Evolutionary conservation across 78 protist genomes (phyloP), one percentile per base, ranked within the genome.

Genomic region (Planoprotostelium fungivorum): DNA sequence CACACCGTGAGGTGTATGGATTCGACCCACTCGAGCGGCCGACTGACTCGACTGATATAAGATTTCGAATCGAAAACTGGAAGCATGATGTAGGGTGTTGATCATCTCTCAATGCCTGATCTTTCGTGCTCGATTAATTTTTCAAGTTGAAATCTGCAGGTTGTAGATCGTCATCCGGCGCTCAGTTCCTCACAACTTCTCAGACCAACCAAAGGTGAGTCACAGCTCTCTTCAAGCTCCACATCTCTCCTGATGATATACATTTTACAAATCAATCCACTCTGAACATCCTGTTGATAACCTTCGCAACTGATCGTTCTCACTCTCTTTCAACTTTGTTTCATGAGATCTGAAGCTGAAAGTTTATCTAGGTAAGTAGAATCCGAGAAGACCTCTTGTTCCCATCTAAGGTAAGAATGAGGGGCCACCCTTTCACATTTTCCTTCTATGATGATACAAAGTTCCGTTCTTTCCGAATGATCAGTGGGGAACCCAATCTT

Each of bases 1-100:
- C 90, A 88, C 73, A 63, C 95, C 95, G 87, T 93, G 86, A 16
- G 95, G 95, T 37, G 95, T 93, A 31, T 91, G 89, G 1, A 93
- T 90, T 35, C 39, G 87, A 29, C 93, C 91, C 0, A 93, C 95
- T 85, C 95, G 38, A 34, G 95, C 95, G 83, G 38, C 85, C 29
- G 93, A 90, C 73, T 90, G 89, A 35, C 28, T 87, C 9, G 95
- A 93, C 86, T 93, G 91, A 85, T 93, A 91, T 37, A 90, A 35
- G 1, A 93, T 38, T 63, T 93, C 87, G 73, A 93, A 93, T 34
- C 87, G 29, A 84, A 93, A 93, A 83, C n/a, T n/a, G n/a, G 89
- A 90, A 1, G 73, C 16, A 5, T 51, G 5, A 25, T 5, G 73
- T 25, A 16, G 31, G 31, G 73, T 16, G 31, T 5, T 51, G 73